Evolutionary conservation across 306 rosid species (phyloP), one percentile per base, ranked within the genome.

Genomic region (Prosopis cineraria): DNA sequence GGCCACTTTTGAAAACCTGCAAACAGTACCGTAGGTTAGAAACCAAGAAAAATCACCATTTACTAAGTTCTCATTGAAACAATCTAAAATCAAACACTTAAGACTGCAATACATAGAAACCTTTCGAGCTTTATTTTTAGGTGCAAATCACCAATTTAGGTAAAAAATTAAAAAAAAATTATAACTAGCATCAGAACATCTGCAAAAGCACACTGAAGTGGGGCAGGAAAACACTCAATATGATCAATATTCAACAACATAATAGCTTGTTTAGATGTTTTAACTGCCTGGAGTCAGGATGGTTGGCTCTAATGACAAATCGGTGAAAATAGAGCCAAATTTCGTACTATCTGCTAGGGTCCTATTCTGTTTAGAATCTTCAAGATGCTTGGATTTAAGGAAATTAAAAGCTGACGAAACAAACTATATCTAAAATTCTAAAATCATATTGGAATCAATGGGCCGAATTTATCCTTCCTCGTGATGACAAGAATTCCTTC

Each of bases 1-100:
- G 93, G 37, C 96, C 96, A 76, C 93, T 86, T 86, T 85, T 90
- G 93, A 90, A 90, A 72, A 88, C 90, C 96, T 90, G 89, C 58
- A 83, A 58, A 80, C 74, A 17, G 60, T 53, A 43, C 34, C 79
- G 79, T n/a, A 40, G 11, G 68, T 89, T 75, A 89, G 85, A 66
- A 80, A 68, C 40, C 63, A 53, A 12, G 63, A 72, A 47, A 31
- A 48, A 48, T 58, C 22, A 68, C 22, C 17, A 47, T 59, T 62
- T 5, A 7, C 45, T n/a, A 20, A 72, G 37, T 76, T 60, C 70
- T 10, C 3, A 52, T 59, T 34, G 45, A 68, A 77, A 39, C 33
- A 16, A 34, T 25, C 73, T 16, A 12, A 11, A 56, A 19, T 56
- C 67, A 40, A 60, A 72, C 63, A 31, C 25, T 55, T 4, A 20